phyloP scores from a whole-genome alignment of 768 basidiomycete species.

The Serendipita sp. region DNA sequence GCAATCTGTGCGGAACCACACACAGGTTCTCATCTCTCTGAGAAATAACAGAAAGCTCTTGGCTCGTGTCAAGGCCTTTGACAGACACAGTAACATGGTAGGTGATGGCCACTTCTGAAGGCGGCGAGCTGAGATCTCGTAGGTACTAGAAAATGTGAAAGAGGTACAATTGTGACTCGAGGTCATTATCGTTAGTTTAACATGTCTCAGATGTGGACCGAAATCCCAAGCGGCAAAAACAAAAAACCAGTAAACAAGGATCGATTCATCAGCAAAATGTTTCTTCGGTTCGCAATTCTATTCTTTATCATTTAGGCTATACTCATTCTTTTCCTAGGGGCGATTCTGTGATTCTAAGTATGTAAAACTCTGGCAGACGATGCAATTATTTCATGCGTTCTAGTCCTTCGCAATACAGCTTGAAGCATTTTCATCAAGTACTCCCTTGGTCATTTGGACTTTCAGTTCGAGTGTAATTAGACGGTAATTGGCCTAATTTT shows the following conservation, averaged over 20 bases:
- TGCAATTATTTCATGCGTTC: neutral
- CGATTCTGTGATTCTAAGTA: slow-evolving; percentile 96
- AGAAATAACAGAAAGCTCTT: slow-evolving; percentile 97
- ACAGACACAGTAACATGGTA: slow-evolving; percentile 98
- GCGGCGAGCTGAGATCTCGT: neutral
- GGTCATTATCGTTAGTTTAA: neutral
- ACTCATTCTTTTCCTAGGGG: slow-evolving; percentile 36
- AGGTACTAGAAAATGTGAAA: slow-evolving; percentile 97
- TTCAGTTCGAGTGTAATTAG: neutral
- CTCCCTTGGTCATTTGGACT: no score
- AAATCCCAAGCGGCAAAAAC: slow-evolving; percentile 92
- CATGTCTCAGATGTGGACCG: slow-evolving; percentile 86
- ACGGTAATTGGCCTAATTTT: neutral
- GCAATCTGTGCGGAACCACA: slow-evolving; percentile 92
- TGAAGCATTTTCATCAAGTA: neutral
- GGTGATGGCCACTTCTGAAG: slow-evolving; percentile 15
- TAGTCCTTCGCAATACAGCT: neutral
- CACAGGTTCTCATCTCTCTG: slow-evolving; percentile 91
- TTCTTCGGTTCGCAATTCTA: slow-evolving; percentile 47
- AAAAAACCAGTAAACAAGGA: slow-evolving; percentile 99
- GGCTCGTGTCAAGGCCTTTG: slow-evolving; percentile 93
- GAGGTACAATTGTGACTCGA: slow-evolving; percentile 37
- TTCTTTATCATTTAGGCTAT: neutral
- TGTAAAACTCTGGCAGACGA: neutral
- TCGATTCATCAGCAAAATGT: slow-evolving; percentile 99